phyloP scores from a whole-genome alignment of 176 grass and related monocot species.

The Melocanna baccifera region DNA sequence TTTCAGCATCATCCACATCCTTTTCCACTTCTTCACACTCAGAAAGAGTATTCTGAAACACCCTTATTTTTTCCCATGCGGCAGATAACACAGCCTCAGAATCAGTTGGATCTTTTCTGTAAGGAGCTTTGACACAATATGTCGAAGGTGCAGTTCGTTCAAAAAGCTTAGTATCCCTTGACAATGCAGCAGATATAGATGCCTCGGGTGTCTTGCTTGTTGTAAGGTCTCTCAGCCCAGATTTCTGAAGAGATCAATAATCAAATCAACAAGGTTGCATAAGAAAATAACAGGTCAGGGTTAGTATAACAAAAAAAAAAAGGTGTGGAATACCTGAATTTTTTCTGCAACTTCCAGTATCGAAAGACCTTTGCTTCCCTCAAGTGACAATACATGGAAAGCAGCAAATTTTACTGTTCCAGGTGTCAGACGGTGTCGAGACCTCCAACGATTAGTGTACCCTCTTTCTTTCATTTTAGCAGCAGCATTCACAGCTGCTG shows the following conservation, averaged over 20 bases:
- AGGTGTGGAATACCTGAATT: conserved; percentile 71
- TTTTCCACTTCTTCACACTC: conserved; percentile 76
- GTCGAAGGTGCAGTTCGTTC: conserved; percentile 93
- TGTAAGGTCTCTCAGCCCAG: conserved; percentile 92
- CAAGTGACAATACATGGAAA: conserved; percentile 96
- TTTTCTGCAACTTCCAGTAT: conserved; percentile 96
- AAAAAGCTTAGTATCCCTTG: conserved; percentile 89
- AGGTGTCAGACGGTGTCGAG: conserved; percentile 85
- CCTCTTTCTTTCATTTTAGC: conserved; percentile 90
- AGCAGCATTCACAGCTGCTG: conserved; percentile 74
- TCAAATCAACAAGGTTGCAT: conserved; percentile 10
- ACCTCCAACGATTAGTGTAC: conserved; percentile 59
- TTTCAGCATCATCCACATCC: conserved; percentile 73
- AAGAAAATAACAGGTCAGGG: conserved; percentile 6
- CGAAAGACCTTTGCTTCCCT: conserved; percentile 78
- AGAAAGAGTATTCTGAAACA: conserved; percentile 69
- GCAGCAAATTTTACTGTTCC: conserved; percentile 99
- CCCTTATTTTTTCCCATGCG: conserved; percentile 84
- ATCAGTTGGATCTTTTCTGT: conserved; percentile 85
- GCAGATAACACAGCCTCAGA: conserved; percentile 62
- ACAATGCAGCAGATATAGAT: conserved; percentile 93
- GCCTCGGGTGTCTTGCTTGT: conserved; percentile 99
- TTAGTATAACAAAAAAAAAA: not conserved
- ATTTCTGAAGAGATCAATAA: conserved; percentile 60
- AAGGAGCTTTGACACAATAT: conserved; percentile 84